Conservation (phyloP, 2,329 filamentous ascomycete species). For the Phaeosphaeriaceae sp. region DNA sequence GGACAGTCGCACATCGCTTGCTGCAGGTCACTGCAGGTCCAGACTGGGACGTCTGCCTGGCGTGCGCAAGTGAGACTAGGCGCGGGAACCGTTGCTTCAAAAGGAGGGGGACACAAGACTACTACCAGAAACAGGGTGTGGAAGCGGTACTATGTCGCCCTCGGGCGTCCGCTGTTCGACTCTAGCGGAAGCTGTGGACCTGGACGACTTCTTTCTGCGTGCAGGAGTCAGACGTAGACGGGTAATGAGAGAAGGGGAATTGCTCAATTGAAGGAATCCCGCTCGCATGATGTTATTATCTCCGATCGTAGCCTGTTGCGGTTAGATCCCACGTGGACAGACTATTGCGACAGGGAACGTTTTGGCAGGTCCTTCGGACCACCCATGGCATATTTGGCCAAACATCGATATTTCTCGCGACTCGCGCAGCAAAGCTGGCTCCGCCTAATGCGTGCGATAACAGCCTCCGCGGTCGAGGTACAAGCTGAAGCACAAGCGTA, state of each 20-base stretch:
- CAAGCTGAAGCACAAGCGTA: background rate
- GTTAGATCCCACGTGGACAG: background rate
- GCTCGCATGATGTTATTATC: background rate
- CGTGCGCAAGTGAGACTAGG: constrained; percentile 3
- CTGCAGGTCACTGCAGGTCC: background rate
- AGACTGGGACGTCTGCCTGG: background rate
- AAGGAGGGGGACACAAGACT: background rate
- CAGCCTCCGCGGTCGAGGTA: background rate
- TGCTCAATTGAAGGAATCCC: background rate
- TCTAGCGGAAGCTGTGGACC: background rate
- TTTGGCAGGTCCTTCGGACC: constrained; percentile 1
- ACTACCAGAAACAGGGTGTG: background rate
- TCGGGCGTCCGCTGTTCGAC: background rate
- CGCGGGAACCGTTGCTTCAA: constrained; percentile 1
- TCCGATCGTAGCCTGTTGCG: background rate
- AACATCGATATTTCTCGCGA: background rate
- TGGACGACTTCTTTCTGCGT: background rate
- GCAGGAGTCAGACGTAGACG: background rate
- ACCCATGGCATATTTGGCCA: background rate
- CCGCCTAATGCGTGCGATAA: background rate
- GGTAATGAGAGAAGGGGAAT: background rate
- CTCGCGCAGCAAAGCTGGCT: background rate
- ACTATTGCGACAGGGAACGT: background rate
- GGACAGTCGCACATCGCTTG: no score
- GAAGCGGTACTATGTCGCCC: background rate